phyloP scores from a whole-genome alignment of 495 filamentous ascomycete species.

The Neurospora sublineolata region DNA sequence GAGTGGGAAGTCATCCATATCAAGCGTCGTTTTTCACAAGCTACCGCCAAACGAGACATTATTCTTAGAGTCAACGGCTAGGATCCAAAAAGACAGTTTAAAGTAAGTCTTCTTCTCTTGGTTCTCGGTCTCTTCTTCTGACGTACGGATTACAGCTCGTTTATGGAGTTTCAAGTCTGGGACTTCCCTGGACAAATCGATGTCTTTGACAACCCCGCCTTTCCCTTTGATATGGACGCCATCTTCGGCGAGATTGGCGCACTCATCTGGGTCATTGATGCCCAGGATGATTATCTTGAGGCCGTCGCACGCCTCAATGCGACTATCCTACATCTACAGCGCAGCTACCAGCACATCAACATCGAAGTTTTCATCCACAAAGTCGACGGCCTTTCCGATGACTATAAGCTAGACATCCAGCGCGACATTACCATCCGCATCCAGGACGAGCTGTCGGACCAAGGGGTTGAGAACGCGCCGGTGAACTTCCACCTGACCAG shows the following conservation, averaged over 20 bases:
- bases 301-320: conserved; percentile 74
- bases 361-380: conserved; percentile 98
- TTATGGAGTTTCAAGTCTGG: conserved; percentile 98
- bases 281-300: conserved; percentile 92
- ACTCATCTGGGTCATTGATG: conserved; percentile 96
- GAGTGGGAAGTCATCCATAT: conserved; percentile 95
- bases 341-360: conserved; percentile 80
- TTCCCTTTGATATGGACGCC: conserved; percentile 70
- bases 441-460: conserved; percentile 87
- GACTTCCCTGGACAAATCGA: conserved; percentile 92
- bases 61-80: conserved; percentile 85
- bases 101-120: conserved; percentile 42
- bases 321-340: conserved; percentile 77
- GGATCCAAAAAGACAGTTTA: conserved; percentile 84
- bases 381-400: conserved; percentile 86
- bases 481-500: conserved; percentile 89
- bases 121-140: conserved; percentile 2
- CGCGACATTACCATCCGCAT: conserved; percentile 94
- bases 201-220: conserved; percentile 56
- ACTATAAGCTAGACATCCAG: conserved; percentile 87
- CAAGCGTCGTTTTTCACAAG: conserved; percentile 95
- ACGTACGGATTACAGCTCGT: conserved; percentile 50
- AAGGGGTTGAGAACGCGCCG: conserved; percentile 80
- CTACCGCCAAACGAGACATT: conserved; percentile 89
- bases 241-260: conserved; percentile 91